These are phyloP conservation scores for Hanseniaspora occidentalis DNA, from an alignment of 805 yeast genomes.

Conservation along the genomic window DNA sequence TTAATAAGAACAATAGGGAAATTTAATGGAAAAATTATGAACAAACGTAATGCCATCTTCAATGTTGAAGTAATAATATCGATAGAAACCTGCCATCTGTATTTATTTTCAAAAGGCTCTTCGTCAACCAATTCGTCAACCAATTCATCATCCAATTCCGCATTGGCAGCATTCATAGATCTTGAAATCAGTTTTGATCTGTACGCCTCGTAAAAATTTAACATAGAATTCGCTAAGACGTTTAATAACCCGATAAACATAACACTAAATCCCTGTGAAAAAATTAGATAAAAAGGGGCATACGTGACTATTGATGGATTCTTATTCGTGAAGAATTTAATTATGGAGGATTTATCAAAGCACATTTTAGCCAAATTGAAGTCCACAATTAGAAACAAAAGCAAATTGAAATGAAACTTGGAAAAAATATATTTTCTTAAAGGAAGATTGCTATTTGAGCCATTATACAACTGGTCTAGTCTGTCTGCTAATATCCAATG, in stretches of 20 bases:
- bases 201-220: conserved; percentile 41
- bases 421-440: conserved; percentile 19
- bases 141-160: conserved; percentile 2
- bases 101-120: conserved; percentile 62
- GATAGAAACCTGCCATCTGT: conserved; percentile 42
- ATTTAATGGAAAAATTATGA: conserved; percentile 33
- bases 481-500: conserved; percentile 59
- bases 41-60: conserved; percentile 35
- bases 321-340: conserved; percentile 19
- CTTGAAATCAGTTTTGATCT: conserved; percentile 5
- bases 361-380: conserved; percentile 38
- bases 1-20: conserved; percentile 33
- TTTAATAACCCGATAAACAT: conserved; percentile 40
- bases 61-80: conserved; percentile 39
- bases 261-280: conserved; percentile 68
- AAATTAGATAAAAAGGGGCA: conserved; percentile 47
- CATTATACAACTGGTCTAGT: conserved; percentile 36
- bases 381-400: conserved; percentile 38
- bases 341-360: conserved; percentile 29
- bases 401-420: conserved; percentile 33
- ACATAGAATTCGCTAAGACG: conserved; percentile 11
- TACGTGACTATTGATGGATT: conserved; percentile 14
- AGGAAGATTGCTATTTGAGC: conserved; percentile 24
- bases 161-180: background rate
- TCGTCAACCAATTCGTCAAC: conserved; percentile 31